A percentile compares a stretch with the other conserved stretches of the same genome.
Conservation (phyloP, 2,329 filamentous ascomycete species). For the Grosmannia clavigera region DNA sequence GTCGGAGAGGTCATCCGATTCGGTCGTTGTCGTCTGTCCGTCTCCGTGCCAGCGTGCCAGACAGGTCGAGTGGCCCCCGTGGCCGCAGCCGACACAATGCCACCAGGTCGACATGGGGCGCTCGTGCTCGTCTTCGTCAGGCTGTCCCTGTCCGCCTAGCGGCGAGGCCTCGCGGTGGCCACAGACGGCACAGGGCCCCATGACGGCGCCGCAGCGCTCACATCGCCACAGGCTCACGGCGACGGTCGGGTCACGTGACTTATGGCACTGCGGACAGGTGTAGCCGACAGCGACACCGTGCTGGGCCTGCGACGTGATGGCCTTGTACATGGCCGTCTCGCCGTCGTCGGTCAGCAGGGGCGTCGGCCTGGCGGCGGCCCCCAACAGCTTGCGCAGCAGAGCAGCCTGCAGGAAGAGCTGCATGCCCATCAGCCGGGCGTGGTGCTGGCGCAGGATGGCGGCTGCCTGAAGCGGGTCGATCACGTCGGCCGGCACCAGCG, state of each 20-base stretch:
- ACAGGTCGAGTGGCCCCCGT: constrained; percentile 50
- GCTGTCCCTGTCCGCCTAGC: too few relatives aligned
- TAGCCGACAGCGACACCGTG: constrained; percentile 41
- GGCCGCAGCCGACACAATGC: constrained; percentile 50
- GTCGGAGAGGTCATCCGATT: constrained; percentile 26
- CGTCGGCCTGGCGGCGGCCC: constrained; percentile 15
- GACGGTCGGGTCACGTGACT: constrained; percentile 35
- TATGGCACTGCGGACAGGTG: constrained; percentile 42
- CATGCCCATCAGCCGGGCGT: constrained; percentile 46
- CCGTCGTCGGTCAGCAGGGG: neutral
- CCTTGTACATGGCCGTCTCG: constrained; percentile 26
- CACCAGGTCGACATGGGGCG: constrained; percentile 38
- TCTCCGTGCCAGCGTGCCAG: constrained; percentile 42
- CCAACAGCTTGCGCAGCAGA: constrained; percentile 47
- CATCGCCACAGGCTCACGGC: constrained; percentile 42
- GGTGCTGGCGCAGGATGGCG: constrained; percentile 46
- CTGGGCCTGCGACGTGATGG: constrained; percentile 41
- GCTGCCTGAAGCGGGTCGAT: constrained; percentile 44
- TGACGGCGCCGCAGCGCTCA: constrained; percentile 38
- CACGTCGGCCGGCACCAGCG: constrained; percentile 40
- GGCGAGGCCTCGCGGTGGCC: constrained; percentile 32
- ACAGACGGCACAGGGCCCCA: constrained; percentile 48
- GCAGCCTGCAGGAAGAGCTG: constrained; percentile 48
- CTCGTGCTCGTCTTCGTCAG: constrained; percentile 6
- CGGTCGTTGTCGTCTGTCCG: neutral